Base-by-base conservation (phyloP, 768 basidiomycete genomes). In the Tricholoma flavovirens region DNA sequence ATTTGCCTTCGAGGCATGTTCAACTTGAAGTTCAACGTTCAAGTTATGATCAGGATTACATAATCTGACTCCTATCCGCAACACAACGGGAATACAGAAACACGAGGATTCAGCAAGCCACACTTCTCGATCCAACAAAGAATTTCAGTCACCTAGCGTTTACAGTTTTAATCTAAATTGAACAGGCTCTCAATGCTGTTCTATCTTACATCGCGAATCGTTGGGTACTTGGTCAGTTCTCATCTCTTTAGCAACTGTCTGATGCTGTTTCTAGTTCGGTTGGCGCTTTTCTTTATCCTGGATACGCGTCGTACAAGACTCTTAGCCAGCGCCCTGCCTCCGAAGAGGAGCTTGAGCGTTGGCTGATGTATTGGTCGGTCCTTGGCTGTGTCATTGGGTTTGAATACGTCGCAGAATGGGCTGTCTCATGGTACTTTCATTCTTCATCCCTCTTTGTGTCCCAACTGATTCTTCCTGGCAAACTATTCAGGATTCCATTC, bases 301-400 rank as follows among this genome's bases (percentile, higher is more conserved):
- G 88, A 21, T 98, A 98, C 73, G 90, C 93, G 29, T 94, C 92
- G n/a, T 98, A 95, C 77, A 98, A 98, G 76, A 85, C 90, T 0
- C 81, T 98, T 30, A 88, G 88, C 35, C 84, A 88, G 62, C 79
- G 91, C n/a, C 90, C 90, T 17, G 89, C 90, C 1, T 87, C 86
- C 0, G 90, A 92, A 63, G 81, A 78, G 51, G 91, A 93, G 45
- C 77, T 95, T 8, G 95, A 97, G 68, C 77, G 93, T 71, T 97
- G 95, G 93, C 79, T 98, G 53, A 95, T 93, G 90, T 98, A 97
- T 64, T 98, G 95, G 94, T 86, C 85, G n/a, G 88, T 90, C 0
- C 79, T 91, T 2, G 88, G 90, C 2, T 88, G 87, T 66, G 83
- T 93, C 64, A 80, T 93, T 14, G 86, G 83, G 4, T 72, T 90